phyloP scores from a whole-genome alignment of 768 basidiomycete genomes.

The Boletus patriciae region DNA sequence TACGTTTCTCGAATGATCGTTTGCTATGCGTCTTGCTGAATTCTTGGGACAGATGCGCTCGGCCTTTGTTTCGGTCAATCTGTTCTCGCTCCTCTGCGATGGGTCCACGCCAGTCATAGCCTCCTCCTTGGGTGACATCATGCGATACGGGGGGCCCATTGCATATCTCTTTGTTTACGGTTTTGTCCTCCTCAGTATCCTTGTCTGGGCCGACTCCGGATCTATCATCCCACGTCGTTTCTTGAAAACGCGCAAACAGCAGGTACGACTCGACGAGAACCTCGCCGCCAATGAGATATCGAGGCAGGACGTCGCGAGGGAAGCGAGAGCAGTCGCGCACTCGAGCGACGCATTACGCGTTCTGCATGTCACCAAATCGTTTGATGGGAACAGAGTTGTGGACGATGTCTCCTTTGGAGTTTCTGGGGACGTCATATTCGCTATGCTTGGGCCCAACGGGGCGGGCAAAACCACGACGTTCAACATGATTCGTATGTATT shows the following conservation, averaged over 20 bases:
- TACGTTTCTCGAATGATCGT: slow-evolving; percentile 36
- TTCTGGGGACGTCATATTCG: slow-evolving; percentile 61
- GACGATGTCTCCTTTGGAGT: slow-evolving; percentile 75
- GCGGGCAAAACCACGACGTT: slow-evolving; percentile 84
- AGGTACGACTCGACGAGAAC: slow-evolving; percentile 10
- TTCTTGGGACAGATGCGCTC: slow-evolving; percentile 51
- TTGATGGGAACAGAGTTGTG: slow-evolving; percentile 56
- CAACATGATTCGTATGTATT: slow-evolving; percentile 68
- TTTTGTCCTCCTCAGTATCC: slow-evolving; percentile 56
- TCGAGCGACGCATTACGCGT: slow-evolving; percentile 64
- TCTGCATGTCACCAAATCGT: slow-evolving; percentile 61
- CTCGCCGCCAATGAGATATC: slow-evolving; percentile 16
- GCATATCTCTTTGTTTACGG: slow-evolving; percentile 65
- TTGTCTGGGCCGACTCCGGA: slow-evolving; percentile 75
- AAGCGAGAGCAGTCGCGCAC: slow-evolving; percentile 46
- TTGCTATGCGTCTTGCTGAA: neutral
- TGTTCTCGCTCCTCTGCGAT: slow-evolving; percentile 72
- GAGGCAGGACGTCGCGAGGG: slow-evolving; percentile 54
- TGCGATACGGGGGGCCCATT: slow-evolving; percentile 72
- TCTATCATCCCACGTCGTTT: slow-evolving; percentile 46
- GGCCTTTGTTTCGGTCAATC: slow-evolving; percentile 71
- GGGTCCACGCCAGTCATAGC: slow-evolving; percentile 48
- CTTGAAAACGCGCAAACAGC: slow-evolving; percentile 25
- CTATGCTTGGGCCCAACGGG: slow-evolving; percentile 77
- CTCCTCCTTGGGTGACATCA: slow-evolving; percentile 51